Percentiles rank a stretch among this genome's conserved stretches.
Evolutionary conservation across 192 early-diverging fungal species (phyloP).

Genomic region (Anaeromyces robustus): DNA sequence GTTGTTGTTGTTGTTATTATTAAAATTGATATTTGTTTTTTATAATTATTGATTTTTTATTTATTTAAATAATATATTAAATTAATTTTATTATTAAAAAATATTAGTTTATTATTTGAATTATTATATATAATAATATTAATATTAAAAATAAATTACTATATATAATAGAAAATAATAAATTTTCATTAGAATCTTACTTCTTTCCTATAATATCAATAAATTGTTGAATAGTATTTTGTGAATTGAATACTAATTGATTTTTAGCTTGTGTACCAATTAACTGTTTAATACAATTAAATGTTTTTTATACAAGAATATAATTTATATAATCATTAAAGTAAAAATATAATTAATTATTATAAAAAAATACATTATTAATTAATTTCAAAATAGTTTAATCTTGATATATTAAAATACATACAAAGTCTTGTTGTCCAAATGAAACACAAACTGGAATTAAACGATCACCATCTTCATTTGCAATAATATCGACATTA

Average conservation of each 20-base stretch:
- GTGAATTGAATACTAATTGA: constrained; percentile 74
- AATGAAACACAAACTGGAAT: constrained; percentile 89
- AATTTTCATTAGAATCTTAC: no score
- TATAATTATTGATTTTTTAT: constrained; percentile 16
- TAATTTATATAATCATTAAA: constrained; percentile 2
- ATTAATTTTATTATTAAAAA: no score
- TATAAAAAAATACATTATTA: no score
- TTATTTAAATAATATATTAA: no score
- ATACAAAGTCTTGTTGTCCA: constrained; percentile 73
- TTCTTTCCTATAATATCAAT: constrained; percentile 66
- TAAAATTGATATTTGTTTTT: no score
- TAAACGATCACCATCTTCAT: constrained; percentile 94
- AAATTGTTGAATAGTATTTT: constrained; percentile 84
- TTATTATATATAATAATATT: no score
- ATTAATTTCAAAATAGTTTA: no score
- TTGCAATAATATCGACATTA: constrained; percentile 77
- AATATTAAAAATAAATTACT: no score
- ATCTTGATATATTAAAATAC: no score
- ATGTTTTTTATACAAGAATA: not conserved
- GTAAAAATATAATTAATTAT: constrained; percentile 18
- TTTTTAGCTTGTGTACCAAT: constrained; percentile 58
- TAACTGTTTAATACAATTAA: constrained; percentile 9
- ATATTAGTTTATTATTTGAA: no score
- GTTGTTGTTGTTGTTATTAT: no score
- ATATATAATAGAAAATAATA: no score